Conservation (phyloP, 257 asterid genomes). For the Capsicum pubescens region DNA sequence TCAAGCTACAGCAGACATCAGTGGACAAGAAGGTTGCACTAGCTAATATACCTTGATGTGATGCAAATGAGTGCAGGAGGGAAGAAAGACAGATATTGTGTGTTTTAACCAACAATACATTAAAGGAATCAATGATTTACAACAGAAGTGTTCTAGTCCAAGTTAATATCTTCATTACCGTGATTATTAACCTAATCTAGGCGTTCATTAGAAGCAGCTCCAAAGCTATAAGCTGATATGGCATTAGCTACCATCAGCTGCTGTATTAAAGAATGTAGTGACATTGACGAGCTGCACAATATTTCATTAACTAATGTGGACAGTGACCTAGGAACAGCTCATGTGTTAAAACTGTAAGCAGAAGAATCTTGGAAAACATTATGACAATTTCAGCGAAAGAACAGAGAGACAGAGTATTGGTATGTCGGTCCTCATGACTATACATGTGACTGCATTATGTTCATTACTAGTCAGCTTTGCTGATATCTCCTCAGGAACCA, state of each 20-base stretch:
- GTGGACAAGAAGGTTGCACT: slow-evolving; percentile 34
- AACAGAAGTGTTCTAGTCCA: background rate
- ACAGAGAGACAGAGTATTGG: slow-evolving; percentile 57
- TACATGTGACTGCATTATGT: slow-evolving; percentile 85
- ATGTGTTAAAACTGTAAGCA: slow-evolving; percentile 30
- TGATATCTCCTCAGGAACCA: slow-evolving; percentile 86
- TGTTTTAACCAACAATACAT: slow-evolving; percentile 22
- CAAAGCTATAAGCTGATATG: background rate
- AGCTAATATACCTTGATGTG: slow-evolving; percentile 30
- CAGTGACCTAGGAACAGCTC: slow-evolving; percentile 26
- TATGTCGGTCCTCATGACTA: slow-evolving; percentile 89
- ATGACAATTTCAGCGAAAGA: background rate
- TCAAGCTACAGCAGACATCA: slow-evolving; percentile 40
- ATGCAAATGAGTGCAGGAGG: slow-evolving; percentile 34
- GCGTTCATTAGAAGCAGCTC: slow-evolving; percentile 1
- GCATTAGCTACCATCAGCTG: background rate
- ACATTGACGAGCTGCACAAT: slow-evolving; percentile 10
- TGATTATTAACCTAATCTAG: slow-evolving; percentile 5
- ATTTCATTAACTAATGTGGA: slow-evolving; percentile 6
- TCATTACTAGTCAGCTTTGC: slow-evolving; percentile 64
- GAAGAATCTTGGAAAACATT: slow-evolving; percentile 25
- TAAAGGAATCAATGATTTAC: background rate
- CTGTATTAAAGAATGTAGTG: background rate
- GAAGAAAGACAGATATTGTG: slow-evolving; percentile 13
- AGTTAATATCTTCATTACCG: background rate